These are phyloP conservation scores for Platismatia glauca DNA, from an alignment of 495 filamentous ascomycete species.

Conservation along the genomic window DNA sequence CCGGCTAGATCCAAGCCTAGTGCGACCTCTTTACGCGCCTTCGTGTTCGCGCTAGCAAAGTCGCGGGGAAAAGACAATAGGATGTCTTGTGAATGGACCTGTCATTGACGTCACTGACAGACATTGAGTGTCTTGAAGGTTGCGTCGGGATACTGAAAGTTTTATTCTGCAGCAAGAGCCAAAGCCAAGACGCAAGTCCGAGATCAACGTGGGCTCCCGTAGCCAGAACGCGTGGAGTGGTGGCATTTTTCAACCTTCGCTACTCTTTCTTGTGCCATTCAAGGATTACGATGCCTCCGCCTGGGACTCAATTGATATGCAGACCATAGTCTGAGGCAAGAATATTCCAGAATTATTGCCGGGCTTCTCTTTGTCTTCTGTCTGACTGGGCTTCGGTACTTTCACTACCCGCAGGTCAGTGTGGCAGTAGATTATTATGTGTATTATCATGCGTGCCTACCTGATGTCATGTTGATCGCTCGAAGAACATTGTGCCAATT, in stretches of 20 bases:
- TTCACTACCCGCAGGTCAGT: conserved; percentile 35
- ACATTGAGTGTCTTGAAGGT: background rate
- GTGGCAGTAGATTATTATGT: background rate
- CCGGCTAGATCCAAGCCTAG: conserved; percentile 18
- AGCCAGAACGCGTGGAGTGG: background rate
- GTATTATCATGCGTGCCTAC: conserved; percentile 44
- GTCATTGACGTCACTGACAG: too few species aligned
- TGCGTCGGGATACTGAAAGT: background rate
- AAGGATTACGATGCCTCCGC: conserved; percentile 9
- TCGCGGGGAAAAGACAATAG: too few species aligned
- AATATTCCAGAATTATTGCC: conserved; percentile 36
- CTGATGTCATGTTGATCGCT: conserved; percentile 90
- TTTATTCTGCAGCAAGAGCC: background rate
- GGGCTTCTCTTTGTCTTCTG: conserved; percentile 30
- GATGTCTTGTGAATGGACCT: too few species aligned
- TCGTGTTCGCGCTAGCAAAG: too few species aligned
- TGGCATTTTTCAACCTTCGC: conserved; percentile 8
- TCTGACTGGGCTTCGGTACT: conserved; percentile 47
- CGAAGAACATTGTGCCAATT: conserved; percentile 96
- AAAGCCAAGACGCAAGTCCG: background rate
- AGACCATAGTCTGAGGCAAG: conserved; percentile 71
- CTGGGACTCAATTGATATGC: conserved; percentile 58
- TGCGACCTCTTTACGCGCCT: conserved; percentile 16
- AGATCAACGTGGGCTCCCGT: background rate
- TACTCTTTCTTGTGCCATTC: conserved; percentile 8